Conservation (phyloP, 1,284 basidiomycete genomes). For the Irpex rosettiformis region DNA sequence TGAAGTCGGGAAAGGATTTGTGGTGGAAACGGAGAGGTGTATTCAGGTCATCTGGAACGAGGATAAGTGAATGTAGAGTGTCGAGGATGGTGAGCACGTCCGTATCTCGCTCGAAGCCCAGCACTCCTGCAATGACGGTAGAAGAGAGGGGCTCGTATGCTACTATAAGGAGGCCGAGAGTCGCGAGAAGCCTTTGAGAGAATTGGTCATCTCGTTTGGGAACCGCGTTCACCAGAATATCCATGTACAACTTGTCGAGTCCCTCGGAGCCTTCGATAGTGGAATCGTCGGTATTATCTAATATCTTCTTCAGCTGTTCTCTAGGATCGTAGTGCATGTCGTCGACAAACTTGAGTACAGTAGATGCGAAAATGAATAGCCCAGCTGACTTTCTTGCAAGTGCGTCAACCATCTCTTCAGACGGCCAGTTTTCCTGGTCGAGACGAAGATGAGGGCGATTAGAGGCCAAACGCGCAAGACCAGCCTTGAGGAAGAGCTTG, state of each 20-base stretch:
- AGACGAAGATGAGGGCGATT: background rate
- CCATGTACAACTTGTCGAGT: background rate
- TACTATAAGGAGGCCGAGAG: background rate
- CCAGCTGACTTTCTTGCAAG: background rate
- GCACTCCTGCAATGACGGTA: background rate
- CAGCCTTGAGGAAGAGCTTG: background rate
- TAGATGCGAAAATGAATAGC: conserved; percentile 4
- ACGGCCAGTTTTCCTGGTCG: background rate
- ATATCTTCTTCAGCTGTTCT: background rate
- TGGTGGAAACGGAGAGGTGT: background rate
- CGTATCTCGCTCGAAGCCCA: background rate
- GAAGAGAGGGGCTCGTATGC: background rate
- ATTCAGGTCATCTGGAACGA: background rate
- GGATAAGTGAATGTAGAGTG: background rate
- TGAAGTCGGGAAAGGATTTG: conserved; percentile 8
- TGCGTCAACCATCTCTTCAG: background rate
- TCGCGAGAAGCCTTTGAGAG: background rate
- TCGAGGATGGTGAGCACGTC: background rate
- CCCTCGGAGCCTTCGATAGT: background rate
- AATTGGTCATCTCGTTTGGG: background rate
- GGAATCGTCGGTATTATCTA: background rate
- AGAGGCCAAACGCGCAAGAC: background rate
- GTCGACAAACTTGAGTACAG: conserved; percentile 1
- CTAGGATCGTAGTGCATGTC: background rate
- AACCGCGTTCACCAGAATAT: background rate